Percentiles rank a stretch among this genome's conserved stretches.
phyloP scores from a whole-genome alignment of 2,329 filamentous ascomycete species.

The Diaporthe ampelina region DNA sequence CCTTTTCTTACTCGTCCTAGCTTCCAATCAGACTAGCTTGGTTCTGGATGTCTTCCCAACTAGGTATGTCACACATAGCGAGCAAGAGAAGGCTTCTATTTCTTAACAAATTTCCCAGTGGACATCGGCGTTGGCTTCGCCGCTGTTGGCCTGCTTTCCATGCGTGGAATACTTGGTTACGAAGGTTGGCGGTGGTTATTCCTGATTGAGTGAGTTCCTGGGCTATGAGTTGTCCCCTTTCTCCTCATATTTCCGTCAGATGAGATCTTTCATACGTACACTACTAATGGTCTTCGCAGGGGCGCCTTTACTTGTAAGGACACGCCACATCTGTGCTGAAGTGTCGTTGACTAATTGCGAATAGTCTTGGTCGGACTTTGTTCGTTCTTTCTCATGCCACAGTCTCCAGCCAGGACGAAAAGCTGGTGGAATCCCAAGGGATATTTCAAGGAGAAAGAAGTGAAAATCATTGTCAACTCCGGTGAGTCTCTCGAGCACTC shows the following conservation, averaged over 20 bases:
- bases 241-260: too few relatives aligned
- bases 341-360: too few relatives aligned
- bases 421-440: conserved; percentile 36
- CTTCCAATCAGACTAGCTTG: conserved; percentile 55
- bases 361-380: conserved; percentile 17
- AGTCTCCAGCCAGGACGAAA: conserved; percentile 32
- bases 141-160: conserved; percentile 47
- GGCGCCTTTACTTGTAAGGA: conserved; percentile 16
- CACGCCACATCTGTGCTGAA: too few relatives aligned
- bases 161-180: conserved; percentile 46
- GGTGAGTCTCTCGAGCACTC: not conserved
- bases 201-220: conserved; percentile 60
- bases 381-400: conserved; percentile 36
- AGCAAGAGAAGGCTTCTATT: too few relatives aligned
- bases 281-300: not conserved
- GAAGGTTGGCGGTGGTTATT: conserved; percentile 58
- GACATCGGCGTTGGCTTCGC: conserved; percentile 19
- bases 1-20: conserved; percentile 40
- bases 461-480: conserved; percentile 67
- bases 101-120: not conserved
- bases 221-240: too few relatives aligned
- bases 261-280: too few relatives aligned
- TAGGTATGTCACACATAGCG: not conserved
- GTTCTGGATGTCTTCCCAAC: conserved; percentile 50
- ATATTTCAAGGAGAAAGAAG: conserved; percentile 52